Conservation (phyloP, 257 asterid species). For the Oldenlandia corymbosa region DNA sequence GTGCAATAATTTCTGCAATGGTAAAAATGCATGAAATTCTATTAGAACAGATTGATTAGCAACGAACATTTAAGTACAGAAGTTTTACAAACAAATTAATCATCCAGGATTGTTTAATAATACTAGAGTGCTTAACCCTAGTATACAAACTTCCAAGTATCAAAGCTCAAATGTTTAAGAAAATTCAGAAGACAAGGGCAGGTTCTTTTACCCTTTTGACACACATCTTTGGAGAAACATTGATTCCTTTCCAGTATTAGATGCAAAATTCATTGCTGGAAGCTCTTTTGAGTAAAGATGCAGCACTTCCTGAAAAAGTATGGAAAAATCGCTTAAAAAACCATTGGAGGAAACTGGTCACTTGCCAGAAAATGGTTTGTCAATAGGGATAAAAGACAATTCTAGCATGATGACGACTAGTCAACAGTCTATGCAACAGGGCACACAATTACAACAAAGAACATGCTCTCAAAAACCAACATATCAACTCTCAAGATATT, state of each 20-base stretch:
- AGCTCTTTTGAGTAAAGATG: slow-evolving; percentile 65
- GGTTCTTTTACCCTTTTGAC: slow-evolving; percentile 60
- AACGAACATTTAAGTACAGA: background rate
- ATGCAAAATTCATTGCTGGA: slow-evolving; percentile 87
- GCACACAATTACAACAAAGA: background rate
- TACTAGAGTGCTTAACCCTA: background rate
- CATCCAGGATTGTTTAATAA: background rate
- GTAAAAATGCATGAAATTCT: slow-evolving; percentile 11
- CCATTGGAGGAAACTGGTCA: background rate
- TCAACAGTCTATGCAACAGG: background rate
- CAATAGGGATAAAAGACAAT: background rate
- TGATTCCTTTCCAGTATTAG: slow-evolving; percentile 87
- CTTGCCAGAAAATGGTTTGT: background rate
- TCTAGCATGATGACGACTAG: background rate
- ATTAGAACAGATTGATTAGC: slow-evolving; percentile 7
- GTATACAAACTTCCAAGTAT: background rate
- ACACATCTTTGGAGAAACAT: slow-evolving; percentile 79
- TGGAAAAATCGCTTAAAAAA: background rate
- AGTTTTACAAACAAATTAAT: background rate
- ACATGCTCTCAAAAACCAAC: background rate
- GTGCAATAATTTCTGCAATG: slow-evolving; percentile 76
- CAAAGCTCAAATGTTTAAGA: slow-evolving; percentile 10
- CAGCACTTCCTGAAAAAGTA: slow-evolving; percentile 58
- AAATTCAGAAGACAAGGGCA: slow-evolving; percentile 1
- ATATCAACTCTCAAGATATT: background rate